phyloP scores from a whole-genome alignment of 768 basidiomycete genomes.

The Suillus lakei region DNA sequence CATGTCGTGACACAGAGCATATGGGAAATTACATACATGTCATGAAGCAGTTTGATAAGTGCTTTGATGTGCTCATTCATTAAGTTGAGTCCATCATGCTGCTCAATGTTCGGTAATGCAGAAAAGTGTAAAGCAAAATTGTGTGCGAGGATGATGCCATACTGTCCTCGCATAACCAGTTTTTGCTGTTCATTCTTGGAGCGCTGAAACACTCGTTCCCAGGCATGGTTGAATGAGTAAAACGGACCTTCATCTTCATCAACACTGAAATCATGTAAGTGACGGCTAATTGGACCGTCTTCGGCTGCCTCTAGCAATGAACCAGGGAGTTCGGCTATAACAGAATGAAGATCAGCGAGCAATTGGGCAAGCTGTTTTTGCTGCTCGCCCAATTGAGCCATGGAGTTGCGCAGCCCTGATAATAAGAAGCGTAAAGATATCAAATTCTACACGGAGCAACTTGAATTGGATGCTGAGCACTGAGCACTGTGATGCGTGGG shows the following conservation, averaged over 20 bases:
- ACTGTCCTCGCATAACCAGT: neutral
- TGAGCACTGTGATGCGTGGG: no score
- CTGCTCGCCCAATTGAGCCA: no score
- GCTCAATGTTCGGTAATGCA: neutral
- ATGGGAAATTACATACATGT: neutral
- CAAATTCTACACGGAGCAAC: no score
- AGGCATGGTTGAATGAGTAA: slow-evolving; percentile 2
- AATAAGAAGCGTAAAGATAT: no score
- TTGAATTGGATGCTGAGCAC: no score
- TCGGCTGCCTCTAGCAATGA: neutral
- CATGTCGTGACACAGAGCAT: neutral
- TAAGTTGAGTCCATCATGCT: neutral
- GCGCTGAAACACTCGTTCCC: slow-evolving; percentile 1
- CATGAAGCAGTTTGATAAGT: slow-evolving; percentile 4
- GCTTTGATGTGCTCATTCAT: neutral
- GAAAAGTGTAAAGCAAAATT: neutral
- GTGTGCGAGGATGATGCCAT: slow-evolving; percentile 3
- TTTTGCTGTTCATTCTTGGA: neutral
- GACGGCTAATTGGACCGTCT: neutral
- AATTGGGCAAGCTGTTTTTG: no score
- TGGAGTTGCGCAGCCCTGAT: no score
- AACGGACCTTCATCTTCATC: slow-evolving; percentile 3
- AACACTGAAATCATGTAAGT: neutral
- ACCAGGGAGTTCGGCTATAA: no score
- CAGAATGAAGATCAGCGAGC: no score